Base-by-base conservation (phyloP, 2,329 filamentous ascomycete genomes). In the Aspergillus luchuensis region DNA sequence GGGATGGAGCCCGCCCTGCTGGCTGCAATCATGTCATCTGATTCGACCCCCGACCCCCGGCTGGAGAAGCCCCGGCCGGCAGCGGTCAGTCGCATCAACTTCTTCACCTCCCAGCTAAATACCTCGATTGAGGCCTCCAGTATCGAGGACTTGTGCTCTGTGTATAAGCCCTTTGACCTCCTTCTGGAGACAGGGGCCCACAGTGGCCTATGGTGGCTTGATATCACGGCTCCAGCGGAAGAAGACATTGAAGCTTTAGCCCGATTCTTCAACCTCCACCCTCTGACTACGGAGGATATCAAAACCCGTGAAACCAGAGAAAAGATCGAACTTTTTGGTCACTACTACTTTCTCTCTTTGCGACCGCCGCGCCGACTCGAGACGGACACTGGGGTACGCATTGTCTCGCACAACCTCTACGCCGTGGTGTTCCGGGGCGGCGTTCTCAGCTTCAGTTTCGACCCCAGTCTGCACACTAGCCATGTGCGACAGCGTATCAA, bases 301-400 rank as follows among this genome's bases (percentile, higher is more conserved):
- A 89, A 88, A 56, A 93, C 91, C 0, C 91, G 96, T 72, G 94
- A 97, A 76, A 89, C 91, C 3, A 91, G 94, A 30, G 94, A 98
- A 79, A 98, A 98, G 81, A 96, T 97, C 60, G 94, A 98, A 75
- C 84, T 97, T n/a, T 98, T 98, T 78, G 89, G 90, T 7, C 91
- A 91, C 8, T 98, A 98, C 79, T 98, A 97, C 79, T 97, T 98
- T 74, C 89, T 96, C 47, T 95, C 91, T 71, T 96, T 97, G 83
- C 87, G 92, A 47, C 95, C 92, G 2, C 97, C 97, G 81, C 89
- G 86, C 65, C 88, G 91, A 51, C 82, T 90, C 61, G 89, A 93
- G 64, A 87, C 89, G 63, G 84, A 87, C 28, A 87, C 88, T 25
- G 87, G 89, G 52, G 86, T 90, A 54, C 93, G 94, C 71, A 90